Evolutionary conservation across 306 rosid species (phyloP).

Genomic region (Herpetospermum pedunculosum): DNA sequence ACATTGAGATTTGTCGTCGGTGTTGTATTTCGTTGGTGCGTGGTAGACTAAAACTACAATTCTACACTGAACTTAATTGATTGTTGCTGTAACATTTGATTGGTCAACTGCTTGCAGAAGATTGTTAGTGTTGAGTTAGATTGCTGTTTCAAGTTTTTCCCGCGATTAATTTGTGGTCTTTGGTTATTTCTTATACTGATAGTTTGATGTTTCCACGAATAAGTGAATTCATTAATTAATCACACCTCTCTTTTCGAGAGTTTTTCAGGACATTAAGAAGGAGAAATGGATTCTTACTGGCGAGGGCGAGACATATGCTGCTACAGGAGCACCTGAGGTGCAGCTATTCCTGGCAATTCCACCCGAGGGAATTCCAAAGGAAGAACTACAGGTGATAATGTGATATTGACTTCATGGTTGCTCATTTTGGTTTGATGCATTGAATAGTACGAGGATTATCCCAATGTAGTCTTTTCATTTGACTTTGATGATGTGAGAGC

Average conservation of each 20-base stretch:
- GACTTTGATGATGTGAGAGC: neutral
- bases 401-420: neutral
- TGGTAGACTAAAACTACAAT: neutral
- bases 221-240: neutral
- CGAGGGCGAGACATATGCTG: constrained; percentile 60
- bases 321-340: constrained; percentile 67
- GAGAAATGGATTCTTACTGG: constrained; percentile 67
- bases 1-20: neutral
- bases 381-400: constrained; percentile 70
- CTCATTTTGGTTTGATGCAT: neutral
- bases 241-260: neutral
- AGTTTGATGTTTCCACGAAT: neutral
- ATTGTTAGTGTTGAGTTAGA: neutral
- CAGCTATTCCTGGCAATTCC: constrained; percentile 63
- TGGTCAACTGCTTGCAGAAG: neutral
- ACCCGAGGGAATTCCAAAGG: constrained; percentile 64
- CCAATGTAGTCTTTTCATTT: neutral
- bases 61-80: too few relatives aligned
- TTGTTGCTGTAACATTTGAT: neutral
- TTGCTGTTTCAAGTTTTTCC: neutral
- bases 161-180: neutral
- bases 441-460: neutral
- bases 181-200: neutral
- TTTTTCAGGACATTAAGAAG: constrained; percentile 56
- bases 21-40: neutral